Evolutionary conservation across 352 stramenopile genomes (phyloP).

Genomic region (Globisporangium cylindrosporum): DNA sequence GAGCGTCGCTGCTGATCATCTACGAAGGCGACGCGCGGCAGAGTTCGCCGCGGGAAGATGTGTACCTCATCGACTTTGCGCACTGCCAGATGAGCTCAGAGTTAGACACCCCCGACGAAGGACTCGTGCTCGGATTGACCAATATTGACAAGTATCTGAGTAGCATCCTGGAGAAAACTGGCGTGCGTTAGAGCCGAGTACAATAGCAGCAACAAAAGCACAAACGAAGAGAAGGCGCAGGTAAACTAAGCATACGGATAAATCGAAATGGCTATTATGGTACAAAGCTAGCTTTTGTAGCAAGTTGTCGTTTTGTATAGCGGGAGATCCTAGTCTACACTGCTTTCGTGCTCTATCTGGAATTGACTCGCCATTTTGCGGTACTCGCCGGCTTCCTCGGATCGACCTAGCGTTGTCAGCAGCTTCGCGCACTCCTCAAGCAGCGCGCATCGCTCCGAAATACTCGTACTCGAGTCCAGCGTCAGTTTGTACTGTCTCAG

Average conservation of each 20-base stretch:
- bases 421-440: slow-evolving; percentile 65
- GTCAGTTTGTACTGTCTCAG: slow-evolving; percentile 65
- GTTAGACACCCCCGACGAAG: slow-evolving; percentile 53
- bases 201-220: neutral
- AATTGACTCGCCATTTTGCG: slow-evolving; percentile 55
- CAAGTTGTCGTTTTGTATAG: neutral
- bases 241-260: neutral
- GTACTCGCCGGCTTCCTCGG: slow-evolving; percentile 69
- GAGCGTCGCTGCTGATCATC: slow-evolving; percentile 66
- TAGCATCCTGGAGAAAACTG: slow-evolving; percentile 26
- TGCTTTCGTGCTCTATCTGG: slow-evolving; percentile 18
- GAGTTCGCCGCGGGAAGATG: slow-evolving; percentile 28
- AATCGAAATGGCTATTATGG: slow-evolving; percentile 13
- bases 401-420: slow-evolving; percentile 60
- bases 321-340: neutral
- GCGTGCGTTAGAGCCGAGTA: neutral
- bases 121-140: slow-evolving; percentile 57
- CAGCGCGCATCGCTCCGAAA: slow-evolving; percentile 41
- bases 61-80: slow-evolving; percentile 78
- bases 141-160: slow-evolving; percentile 56
- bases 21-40: slow-evolving; percentile 62
- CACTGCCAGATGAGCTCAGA: slow-evolving; percentile 66
- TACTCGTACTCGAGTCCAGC: slow-evolving; percentile 36
- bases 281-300: slow-evolving; percentile 8
- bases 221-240: neutral